Base-by-base conservation (phyloP, 1,284 basidiomycete species). In the Schizophyllum amplum region DNA sequence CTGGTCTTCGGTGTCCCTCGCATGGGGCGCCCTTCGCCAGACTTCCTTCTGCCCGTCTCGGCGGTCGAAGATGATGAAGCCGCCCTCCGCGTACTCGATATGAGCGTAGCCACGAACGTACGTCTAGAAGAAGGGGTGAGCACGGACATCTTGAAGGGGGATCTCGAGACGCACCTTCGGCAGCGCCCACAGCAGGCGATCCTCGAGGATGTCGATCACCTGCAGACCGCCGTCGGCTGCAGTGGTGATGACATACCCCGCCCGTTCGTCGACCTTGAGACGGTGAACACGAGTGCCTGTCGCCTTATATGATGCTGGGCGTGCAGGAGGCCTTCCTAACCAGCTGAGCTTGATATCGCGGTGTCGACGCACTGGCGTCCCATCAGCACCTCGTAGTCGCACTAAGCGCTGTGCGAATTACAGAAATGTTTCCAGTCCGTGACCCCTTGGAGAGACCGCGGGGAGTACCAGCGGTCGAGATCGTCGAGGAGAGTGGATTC, bases 41-140 rank as follows among this genome's bases (percentile, higher is more conserved):
- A 90, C 79, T 66, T 91, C 88, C 60, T 86, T 84, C 55, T 67
- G 63, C 2, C 77, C 75, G 27, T 75, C 75, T 13, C 68, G 54
- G 21, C 85, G 79, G 62, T 89, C 85, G 65, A 89, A 87, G 52
- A 90, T 70, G 52, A 90, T 70, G 65, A 79, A 89, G 6, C 88
- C 88, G 33, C n/a, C n/a, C n/a, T 42, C 33, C n/a, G 75, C 80
- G 62, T 89, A 91, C 67, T 91, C 89, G 63, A 82, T 79, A 65
- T 91, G 89, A 0, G 87, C 86, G 56, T 74, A 80, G 4, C 64
- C 62, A n/a, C 76, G 75, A 20, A 82, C 78, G 65, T 84, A 77
- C 11, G 61, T 65, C 83, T 87, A 60, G 5, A 50, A 56, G 51
- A 11, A 27, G 21, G 33, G 17, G 24, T 50, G 13, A 42, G 27